Conservation (phyloP, 768 basidiomycete species). For the Leccinellum luteum region DNA sequence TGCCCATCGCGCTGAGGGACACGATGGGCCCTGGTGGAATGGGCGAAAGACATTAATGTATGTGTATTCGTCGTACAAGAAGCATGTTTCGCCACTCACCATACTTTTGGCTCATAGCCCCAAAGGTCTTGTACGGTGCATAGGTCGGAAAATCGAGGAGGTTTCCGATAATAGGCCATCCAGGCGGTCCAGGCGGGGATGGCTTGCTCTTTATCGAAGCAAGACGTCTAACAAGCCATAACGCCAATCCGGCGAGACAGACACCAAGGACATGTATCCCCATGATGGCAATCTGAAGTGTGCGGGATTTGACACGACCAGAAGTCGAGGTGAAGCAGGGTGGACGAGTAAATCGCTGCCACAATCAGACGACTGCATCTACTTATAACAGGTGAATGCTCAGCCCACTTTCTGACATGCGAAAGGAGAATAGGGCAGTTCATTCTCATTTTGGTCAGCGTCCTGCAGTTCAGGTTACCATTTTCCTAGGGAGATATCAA, state of each 20-base stretch:
- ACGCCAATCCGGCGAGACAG: conserved; percentile 11
- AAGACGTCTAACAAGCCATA: not conserved
- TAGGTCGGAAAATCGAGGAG: conserved; percentile 52
- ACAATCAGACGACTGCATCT: too few species aligned
- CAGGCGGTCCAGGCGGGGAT: conserved; percentile 14
- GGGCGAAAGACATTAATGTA: not conserved
- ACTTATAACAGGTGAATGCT: too few species aligned
- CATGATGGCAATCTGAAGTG: not conserved
- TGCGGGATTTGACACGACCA: not conserved
- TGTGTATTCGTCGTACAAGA: not conserved
- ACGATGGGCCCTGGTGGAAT: not conserved
- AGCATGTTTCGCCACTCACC: conserved; percentile 33
- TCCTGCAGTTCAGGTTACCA: too few species aligned
- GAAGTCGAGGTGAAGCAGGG: not conserved
- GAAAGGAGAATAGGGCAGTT: too few species aligned
- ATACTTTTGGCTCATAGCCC: conserved; percentile 37
- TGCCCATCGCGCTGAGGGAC: conserved; percentile 34
- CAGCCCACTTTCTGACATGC: too few species aligned
- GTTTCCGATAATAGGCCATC: conserved; percentile 48
- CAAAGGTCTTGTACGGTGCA: conserved; percentile 49
- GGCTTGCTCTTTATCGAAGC: not conserved
- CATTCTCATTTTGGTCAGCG: too few species aligned
- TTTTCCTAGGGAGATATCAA: too few species aligned
- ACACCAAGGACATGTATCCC: not conserved
- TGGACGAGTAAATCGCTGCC: too few species aligned